Evolutionary conservation across 495 filamentous ascomycete genomes (phyloP).

Genomic region (Penicillium alfredii): DNA sequence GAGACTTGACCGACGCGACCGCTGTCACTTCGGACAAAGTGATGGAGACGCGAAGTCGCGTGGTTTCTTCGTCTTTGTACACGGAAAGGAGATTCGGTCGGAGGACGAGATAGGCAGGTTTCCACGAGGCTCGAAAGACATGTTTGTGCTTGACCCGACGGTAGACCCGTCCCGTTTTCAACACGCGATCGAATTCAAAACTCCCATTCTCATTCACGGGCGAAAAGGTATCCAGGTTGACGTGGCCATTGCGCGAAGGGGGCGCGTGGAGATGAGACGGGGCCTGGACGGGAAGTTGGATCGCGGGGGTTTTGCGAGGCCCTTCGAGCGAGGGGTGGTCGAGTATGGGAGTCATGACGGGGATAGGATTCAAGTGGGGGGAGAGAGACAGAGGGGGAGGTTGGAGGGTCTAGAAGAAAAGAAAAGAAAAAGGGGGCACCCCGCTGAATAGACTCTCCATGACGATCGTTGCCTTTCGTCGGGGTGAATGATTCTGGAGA

Average conservation of each 20-base stretch:
- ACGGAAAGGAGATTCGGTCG: conserved; percentile 90
- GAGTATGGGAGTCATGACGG: conserved; percentile 23
- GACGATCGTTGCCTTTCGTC: conserved; percentile 16
- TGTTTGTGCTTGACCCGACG: conserved; percentile 93
- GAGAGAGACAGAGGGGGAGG: not conserved
- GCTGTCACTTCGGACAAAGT: conserved; percentile 86
- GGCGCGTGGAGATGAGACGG: conserved; percentile 12
- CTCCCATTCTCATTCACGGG: conserved; percentile 93
- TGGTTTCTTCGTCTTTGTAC: conserved; percentile 87
- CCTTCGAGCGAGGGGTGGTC: conserved; percentile 23
- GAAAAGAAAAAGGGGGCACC: conserved; percentile 16
- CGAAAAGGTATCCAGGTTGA: conserved; percentile 61
- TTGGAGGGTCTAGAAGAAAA: conserved; percentile 1
- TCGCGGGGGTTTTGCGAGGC: conserved; percentile 22
- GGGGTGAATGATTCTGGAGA: no score
- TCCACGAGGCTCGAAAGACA: conserved; percentile 71
- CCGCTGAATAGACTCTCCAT: conserved; percentile 11
- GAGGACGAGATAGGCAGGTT: conserved; percentile 81
- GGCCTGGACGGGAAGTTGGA: conserved; percentile 25
- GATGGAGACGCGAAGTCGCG: conserved; percentile 81
- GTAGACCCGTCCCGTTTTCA: conserved; percentile 78
- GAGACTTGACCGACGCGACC: conserved; percentile 78
- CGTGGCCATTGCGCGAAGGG: conserved; percentile 41
- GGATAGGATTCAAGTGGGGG: conserved; percentile 1
- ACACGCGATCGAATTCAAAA: conserved; percentile 88